Percentiles rank a stretch among this genome's conserved stretches.
Evolutionary conservation across 1,139 yeast genomes (phyloP).

Genomic region (Magnusiomyces suaveolens): DNA sequence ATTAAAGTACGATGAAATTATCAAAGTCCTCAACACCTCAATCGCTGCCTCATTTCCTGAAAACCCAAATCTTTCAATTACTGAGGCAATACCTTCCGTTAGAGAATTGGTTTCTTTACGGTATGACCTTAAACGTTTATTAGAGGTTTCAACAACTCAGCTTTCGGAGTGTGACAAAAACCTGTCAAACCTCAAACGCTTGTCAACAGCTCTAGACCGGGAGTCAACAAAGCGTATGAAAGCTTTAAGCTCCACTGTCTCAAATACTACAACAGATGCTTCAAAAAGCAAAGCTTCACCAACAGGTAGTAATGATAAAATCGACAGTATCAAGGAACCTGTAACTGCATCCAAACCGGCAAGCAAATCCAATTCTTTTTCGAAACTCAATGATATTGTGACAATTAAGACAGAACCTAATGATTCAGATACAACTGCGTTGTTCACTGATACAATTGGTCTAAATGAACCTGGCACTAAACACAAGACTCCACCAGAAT

Average conservation of each 20-base stretch:
- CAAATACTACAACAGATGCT: no score
- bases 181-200: conserved; percentile 10
- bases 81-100: conserved; percentile 12
- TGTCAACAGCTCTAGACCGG: conserved; percentile 11
- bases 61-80: not conserved
- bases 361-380: not conserved
- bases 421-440: conserved; percentile 5
- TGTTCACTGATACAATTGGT: conserved; percentile 9
- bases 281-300: no score
- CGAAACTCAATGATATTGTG: not conserved
- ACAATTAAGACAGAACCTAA: conserved; percentile 8
- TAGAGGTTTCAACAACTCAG: not conserved
- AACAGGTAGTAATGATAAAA: no score
- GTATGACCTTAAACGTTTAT: conserved; percentile 10
- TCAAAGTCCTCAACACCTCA: conserved; percentile 8
- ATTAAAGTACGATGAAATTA: conserved; percentile 10
- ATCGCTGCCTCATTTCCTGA: not conserved
- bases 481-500: conserved; percentile 34
- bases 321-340: no score
- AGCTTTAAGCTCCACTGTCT: no score
- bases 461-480: conserved; percentile 7
- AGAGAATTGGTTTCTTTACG: conserved; percentile 9
- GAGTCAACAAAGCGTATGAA: conserved; percentile 11
- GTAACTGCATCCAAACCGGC: not conserved
- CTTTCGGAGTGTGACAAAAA: conserved; percentile 11